Evolutionary conservation across 352 stramenopile species (phyloP).

Genomic region (Peronospora tabacina): DNA sequence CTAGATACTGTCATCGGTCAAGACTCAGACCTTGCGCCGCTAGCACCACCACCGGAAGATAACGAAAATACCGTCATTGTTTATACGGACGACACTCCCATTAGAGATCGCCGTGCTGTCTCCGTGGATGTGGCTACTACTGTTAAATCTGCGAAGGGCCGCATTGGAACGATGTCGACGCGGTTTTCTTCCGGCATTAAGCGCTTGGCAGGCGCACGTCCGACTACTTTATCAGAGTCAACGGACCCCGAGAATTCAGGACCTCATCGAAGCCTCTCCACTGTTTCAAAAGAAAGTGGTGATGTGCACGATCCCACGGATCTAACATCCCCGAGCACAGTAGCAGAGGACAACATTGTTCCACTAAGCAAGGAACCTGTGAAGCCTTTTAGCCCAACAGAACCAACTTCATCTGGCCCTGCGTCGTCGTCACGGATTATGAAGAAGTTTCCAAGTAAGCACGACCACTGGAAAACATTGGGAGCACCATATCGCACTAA

Average conservation of each 20-base stretch:
- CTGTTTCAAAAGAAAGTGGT: slow-evolving; percentile 25
- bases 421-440: slow-evolving; percentile 22
- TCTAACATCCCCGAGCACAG: slow-evolving; percentile 13
- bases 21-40: slow-evolving; percentile 19
- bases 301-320: slow-evolving; percentile 15
- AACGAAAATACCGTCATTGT: slow-evolving; percentile 7
- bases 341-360: slow-evolving; percentile 14
- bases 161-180: slow-evolving; percentile 66
- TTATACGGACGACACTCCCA: slow-evolving; percentile 8
- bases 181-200: slow-evolving; percentile 65
- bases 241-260: slow-evolving; percentile 13
- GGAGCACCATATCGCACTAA: slow-evolving; percentile 63
- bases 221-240: slow-evolving; percentile 18
- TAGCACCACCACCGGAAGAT: slow-evolving; percentile 12
- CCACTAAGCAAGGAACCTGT: slow-evolving; percentile 11
- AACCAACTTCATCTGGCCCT: slow-evolving; percentile 12
- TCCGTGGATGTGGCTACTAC: slow-evolving; percentile 46
- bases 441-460: slow-evolving; percentile 34
- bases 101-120: slow-evolving; percentile 27
- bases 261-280: slow-evolving; percentile 21
- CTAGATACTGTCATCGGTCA: slow-evolving; percentile 15
- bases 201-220: slow-evolving; percentile 32
- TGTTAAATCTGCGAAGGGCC: slow-evolving; percentile 54
- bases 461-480: slow-evolving; percentile 64
- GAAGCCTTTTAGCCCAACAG: slow-evolving; percentile 18